Evolutionary conservation across 2,329 filamentous ascomycete species (phyloP).

Genomic region (Exophiala sideris): DNA sequence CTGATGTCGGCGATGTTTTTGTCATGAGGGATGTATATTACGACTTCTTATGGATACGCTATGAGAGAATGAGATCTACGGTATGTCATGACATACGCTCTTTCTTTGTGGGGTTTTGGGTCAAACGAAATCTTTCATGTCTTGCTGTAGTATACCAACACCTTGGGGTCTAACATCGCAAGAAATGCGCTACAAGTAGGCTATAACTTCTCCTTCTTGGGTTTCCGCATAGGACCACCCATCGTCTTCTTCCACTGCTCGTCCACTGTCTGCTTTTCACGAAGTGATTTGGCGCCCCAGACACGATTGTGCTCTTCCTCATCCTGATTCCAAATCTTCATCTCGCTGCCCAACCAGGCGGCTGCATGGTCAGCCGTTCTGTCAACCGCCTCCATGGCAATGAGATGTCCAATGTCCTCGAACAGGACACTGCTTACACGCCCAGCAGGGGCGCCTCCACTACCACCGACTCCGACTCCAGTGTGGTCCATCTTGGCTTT

Average conservation of each 20-base stretch:
- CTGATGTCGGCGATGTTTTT: too few species aligned
- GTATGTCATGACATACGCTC: too few species aligned
- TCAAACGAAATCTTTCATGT: neutral
- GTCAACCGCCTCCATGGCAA: constrained; percentile 31
- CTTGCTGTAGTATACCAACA: neutral
- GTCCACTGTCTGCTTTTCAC: constrained; percentile 28
- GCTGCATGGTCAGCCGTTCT: constrained; percentile 26
- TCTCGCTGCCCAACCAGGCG: constrained; percentile 26
- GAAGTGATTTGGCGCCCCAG: constrained; percentile 23
- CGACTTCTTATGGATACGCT: neutral
- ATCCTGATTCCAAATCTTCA: constrained; percentile 25
- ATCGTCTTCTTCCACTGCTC: constrained; percentile 27
- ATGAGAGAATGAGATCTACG: too few species aligned
- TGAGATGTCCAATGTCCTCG: constrained; percentile 27
- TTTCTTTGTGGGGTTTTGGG: too few species aligned
- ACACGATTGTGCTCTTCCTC: constrained; percentile 23
- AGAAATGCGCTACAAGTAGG: neutral
- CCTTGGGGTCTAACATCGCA: too few species aligned
- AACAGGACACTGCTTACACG: constrained; percentile 29
- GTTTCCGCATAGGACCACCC: constrained; percentile 25
- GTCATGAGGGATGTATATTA: too few species aligned
- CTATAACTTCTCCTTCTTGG: constrained; percentile 27
- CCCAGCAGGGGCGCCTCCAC: constrained; percentile 54
- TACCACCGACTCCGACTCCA: constrained; percentile 39
- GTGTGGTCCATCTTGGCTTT: constrained; percentile 42